Evolutionary conservation across 1,284 basidiomycete species (phyloP), one percentile per base, ranked within the genome.

Genomic region (Malassezia psittaci): DNA sequence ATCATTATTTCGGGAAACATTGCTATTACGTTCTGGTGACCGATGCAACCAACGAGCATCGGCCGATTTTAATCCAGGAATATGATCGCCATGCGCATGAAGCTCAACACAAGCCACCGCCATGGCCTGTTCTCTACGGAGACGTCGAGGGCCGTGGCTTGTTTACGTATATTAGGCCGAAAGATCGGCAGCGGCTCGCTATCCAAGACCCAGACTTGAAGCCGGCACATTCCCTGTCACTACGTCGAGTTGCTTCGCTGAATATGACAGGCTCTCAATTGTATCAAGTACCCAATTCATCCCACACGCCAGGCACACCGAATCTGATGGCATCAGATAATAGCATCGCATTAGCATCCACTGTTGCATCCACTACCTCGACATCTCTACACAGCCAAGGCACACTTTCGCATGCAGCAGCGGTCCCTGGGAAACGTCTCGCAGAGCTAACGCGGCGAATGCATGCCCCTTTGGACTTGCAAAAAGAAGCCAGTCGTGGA

Each of bases 281-380:
- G 10, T 50, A 19, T 10, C 32, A 21, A 7, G 39, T 35, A 3
- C 52, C 48, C 36, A 62, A 52, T 24, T 42, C 39, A 50, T 51
- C 38, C 48, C 51, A 40, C 54, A 53, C 33, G n/a, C 42, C 47
- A 15, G 21, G 34, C 35, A 58, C 62, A 16, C 63, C 65, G 9
- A 63, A 68, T 16, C 68, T 64, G 12, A 58, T 74, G 60, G 72
- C 69, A 1, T 72, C 69, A 7, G 72, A 70, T 15, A 98, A 99
- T 77, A 93, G 88, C 63, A 88, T 96, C 47, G 81, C 83, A 40
- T 84, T 96, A 69, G 90, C 93, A 2, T 91, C 88, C 11, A 87
- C 86, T 42, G 84, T 85, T 44, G 87, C 84, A 3, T 86, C 87
- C 8, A 90, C 88, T 5, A 94, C 91, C 4, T 88, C 87, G 12